Evolutionary conservation across 1,139 yeast genomes (phyloP).

Genomic region (Yamadazyma taylorii): DNA sequence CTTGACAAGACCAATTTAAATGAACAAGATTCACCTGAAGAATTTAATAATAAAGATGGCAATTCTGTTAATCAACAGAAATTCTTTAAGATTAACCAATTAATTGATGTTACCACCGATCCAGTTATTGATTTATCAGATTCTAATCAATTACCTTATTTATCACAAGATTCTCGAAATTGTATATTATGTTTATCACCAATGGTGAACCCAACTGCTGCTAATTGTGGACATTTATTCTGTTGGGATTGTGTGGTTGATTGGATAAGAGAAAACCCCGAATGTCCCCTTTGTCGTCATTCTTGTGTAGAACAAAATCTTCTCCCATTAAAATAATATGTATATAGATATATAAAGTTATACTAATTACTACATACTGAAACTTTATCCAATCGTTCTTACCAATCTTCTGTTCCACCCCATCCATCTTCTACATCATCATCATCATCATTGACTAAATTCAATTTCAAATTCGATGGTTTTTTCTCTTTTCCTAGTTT

Average conservation of each 20-base stretch:
- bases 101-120: slow-evolving; percentile 11
- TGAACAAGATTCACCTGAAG: slow-evolving; percentile 14
- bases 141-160: slow-evolving; percentile 57
- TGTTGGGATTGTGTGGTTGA: slow-evolving; percentile 92
- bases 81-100: slow-evolving; percentile 20
- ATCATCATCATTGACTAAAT: slow-evolving; percentile 39
- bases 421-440: slow-evolving; percentile 49
- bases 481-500: slow-evolving; percentile 30
- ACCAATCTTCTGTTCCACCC: slow-evolving; percentile 45
- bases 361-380: not conserved
- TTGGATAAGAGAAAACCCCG: slow-evolving; percentile 87
- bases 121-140: slow-evolving; percentile 51
- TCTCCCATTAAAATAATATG: slow-evolving; percentile 55
- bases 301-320: slow-evolving; percentile 71
- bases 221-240: slow-evolving; percentile 88
- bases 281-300: slow-evolving; percentile 90
- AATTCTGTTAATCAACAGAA: slow-evolving; percentile 5
- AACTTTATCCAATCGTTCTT: no score
- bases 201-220: slow-evolving; percentile 82
- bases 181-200: slow-evolving; percentile 83
- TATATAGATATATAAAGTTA: slow-evolving; percentile 1
- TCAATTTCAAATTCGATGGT: slow-evolving; percentile 34
- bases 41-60: slow-evolving; percentile 11
- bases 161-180: slow-evolving; percentile 66
- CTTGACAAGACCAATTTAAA: slow-evolving; percentile 20